phyloP scores from a whole-genome alignment of 805 yeast species.

The Metschnikowia chrysomelidarum region DNA sequence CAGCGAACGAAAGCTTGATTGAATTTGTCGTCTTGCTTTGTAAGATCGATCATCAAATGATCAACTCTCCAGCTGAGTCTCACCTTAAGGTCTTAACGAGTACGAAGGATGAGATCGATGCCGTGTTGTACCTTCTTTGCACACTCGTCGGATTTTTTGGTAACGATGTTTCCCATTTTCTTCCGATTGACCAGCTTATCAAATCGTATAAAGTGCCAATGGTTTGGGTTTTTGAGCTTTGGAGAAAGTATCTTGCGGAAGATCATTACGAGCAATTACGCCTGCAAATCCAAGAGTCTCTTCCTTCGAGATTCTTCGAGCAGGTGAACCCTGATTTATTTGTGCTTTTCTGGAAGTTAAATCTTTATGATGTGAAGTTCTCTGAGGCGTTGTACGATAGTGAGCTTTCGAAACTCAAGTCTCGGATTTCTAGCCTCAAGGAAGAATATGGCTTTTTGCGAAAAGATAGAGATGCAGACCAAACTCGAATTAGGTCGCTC shows the following conservation, averaged over 20 bases:
- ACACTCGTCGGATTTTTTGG: slow-evolving; percentile 57
- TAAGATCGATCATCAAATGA: slow-evolving; percentile 42
- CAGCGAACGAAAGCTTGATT: slow-evolving; percentile 43
- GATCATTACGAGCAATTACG: slow-evolving; percentile 18
- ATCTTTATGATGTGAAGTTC: slow-evolving; percentile 67
- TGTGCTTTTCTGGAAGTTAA: slow-evolving; percentile 64
- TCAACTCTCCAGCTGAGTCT: slow-evolving; percentile 28
- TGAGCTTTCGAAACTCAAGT: slow-evolving; percentile 41
- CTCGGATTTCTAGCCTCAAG: slow-evolving; percentile 32
- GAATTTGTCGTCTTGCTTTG: slow-evolving; percentile 69
- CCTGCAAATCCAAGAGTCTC: slow-evolving; percentile 5
- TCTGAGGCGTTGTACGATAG: slow-evolving; percentile 48
- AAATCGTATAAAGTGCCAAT: slow-evolving; percentile 45
- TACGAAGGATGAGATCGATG: slow-evolving; percentile 67
- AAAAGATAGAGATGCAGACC: slow-evolving; percentile 22
- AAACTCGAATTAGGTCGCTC: slow-evolving; percentile 22
- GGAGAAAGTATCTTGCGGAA: slow-evolving; percentile 54
- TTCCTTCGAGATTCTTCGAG: slow-evolving; percentile 8
- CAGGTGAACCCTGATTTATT: slow-evolving; percentile 29
- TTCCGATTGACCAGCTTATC: slow-evolving; percentile 42
- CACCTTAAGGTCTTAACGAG: slow-evolving; percentile 72
- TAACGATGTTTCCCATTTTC: slow-evolving; percentile 29
- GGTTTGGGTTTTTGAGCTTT: slow-evolving; percentile 72
- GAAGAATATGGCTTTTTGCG: slow-evolving; percentile 32
- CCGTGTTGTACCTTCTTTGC: slow-evolving; percentile 63